These are phyloP conservation scores for Saprolegnia parasitica DNA, from an alignment of 352 stramenopile genomes.

Conservation along the genomic window DNA sequence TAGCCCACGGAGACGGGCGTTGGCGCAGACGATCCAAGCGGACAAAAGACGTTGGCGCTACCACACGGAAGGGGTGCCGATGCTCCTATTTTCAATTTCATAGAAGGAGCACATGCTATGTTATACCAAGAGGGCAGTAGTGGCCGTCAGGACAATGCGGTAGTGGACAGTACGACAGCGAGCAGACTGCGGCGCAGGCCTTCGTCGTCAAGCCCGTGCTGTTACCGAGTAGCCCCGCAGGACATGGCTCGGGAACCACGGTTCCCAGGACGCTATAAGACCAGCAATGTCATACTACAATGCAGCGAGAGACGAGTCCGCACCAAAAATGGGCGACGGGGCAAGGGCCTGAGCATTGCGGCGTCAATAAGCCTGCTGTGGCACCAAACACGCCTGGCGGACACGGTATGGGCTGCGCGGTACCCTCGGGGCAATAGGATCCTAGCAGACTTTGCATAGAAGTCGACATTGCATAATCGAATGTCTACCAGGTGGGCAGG, in stretches of 20 bases:
- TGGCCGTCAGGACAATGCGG: slow-evolving; percentile 50
- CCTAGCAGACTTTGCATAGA: slow-evolving; percentile 21
- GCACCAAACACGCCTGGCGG: slow-evolving; percentile 45
- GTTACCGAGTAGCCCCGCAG: slow-evolving; percentile 42
- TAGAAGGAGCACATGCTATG: not conserved
- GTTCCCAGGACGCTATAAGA: slow-evolving; percentile 36
- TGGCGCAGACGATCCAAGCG: slow-evolving; percentile 40
- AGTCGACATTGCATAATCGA: not conserved
- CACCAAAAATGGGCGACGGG: slow-evolving; percentile 60
- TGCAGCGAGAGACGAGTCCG: no score
- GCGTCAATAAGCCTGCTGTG: slow-evolving; percentile 34
- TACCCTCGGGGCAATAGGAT: slow-evolving; percentile 53
- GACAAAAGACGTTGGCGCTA: slow-evolving; percentile 41
- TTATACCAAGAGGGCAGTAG: slow-evolving; percentile 46
- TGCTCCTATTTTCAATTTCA: slow-evolving; percentile 12
- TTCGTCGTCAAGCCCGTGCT: slow-evolving; percentile 39
- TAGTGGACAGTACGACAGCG: slow-evolving; percentile 37
- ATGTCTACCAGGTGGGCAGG: slow-evolving; percentile 35
- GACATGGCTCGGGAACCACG: slow-evolving; percentile 40
- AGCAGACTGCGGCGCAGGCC: slow-evolving; percentile 45
- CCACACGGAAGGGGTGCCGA: slow-evolving; percentile 39
- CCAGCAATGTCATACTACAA: not conserved
- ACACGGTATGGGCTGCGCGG: slow-evolving; percentile 43
- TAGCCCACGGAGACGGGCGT: slow-evolving; percentile 41
- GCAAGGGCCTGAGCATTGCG: slow-evolving; percentile 45